Base-by-base conservation (phyloP, 495 filamentous ascomycete genomes). In the Oleoguttula mirabilis region DNA sequence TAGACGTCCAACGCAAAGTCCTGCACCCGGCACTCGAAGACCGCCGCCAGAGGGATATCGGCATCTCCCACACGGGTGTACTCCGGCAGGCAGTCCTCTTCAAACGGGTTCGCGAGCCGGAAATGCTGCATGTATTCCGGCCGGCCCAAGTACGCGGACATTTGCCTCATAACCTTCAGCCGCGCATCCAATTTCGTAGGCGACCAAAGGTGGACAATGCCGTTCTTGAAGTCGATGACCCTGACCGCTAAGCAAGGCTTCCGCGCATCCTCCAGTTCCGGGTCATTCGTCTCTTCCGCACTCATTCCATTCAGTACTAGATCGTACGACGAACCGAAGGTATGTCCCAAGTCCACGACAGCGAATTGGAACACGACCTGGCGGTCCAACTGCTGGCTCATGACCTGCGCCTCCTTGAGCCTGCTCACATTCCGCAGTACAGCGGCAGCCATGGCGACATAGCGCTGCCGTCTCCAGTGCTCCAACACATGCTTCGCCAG, bases 311-410 rank as follows among this genome's bases (percentile, higher is more conserved):
- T 94, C 28, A 98, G 66, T 3, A 96, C 87, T 51, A 96, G 79
- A 60, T 98, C 90, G 59, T 98, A 98, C 3, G 84, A 93, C 5
- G 92, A 96, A 43, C 78, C 84, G 56, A 88, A 74, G 34, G 78
- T 75, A 52, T 96, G 88, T 1, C 90, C 90, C 52, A 81, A 68
- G 47, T 92, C 87, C 21, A 96, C 75, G 42, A 96, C 75, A 14
- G 85, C 80, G 57, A 94, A 96, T 61, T 98, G 90, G 62, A 98
- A 98, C 24, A 88, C 82, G 12, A 94, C 80, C 49, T 77, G 77
- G 63, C 94, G 90, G 52, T 90, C 86, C 72, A 98, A 83, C 48
- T 87, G 85, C 45, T 94, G 85, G 63, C 92, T 95, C 82, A 98
- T 88, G 36, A 98, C 77, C 58, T 98, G 90, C 3, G 88, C 92